Conservation (phyloP, 2,329 filamentous ascomycete species). For the Thelonectria olida region DNA sequence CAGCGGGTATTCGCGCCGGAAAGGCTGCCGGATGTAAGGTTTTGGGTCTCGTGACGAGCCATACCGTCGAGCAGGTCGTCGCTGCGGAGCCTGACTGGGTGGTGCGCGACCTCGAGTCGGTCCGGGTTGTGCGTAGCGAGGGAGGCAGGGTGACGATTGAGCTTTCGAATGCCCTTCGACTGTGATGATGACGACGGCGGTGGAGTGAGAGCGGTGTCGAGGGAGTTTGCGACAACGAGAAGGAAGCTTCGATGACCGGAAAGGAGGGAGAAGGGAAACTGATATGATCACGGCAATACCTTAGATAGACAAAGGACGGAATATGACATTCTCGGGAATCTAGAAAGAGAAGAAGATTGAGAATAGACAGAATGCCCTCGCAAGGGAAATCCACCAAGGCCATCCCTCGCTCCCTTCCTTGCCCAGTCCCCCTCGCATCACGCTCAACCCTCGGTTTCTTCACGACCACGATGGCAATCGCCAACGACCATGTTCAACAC, state of each 20-base stretch:
- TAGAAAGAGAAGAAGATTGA: conserved; percentile 10
- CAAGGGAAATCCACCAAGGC: background rate
- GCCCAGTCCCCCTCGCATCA: background rate
- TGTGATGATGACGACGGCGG: conserved; percentile 23
- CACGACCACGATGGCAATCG: background rate
- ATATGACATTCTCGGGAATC: conserved; percentile 3
- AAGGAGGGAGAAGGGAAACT: background rate
- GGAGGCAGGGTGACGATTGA: conserved; percentile 72
- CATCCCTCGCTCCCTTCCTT: background rate
- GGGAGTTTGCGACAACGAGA: conserved; percentile 8
- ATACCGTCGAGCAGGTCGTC: conserved; percentile 75
- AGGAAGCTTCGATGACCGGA: conserved; percentile 6
- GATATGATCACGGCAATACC: conserved; percentile 5
- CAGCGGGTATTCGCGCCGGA: conserved; percentile 83
- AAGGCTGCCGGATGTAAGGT: conserved; percentile 89
- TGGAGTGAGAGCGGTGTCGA: background rate
- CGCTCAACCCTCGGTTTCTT: background rate
- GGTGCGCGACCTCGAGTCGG: conserved; percentile 79
- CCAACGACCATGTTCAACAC: background rate
- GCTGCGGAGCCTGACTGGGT: conserved; percentile 89
- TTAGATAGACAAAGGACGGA: conserved; percentile 7
- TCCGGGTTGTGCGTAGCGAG: conserved; percentile 68
- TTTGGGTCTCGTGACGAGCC: conserved; percentile 85
- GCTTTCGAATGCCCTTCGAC: conserved; percentile 68
- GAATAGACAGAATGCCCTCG: background rate